These are phyloP conservation scores for Miamiensis avidus DNA, from an alignment of 169 alveolate species.

Conservation along the genomic window DNA sequence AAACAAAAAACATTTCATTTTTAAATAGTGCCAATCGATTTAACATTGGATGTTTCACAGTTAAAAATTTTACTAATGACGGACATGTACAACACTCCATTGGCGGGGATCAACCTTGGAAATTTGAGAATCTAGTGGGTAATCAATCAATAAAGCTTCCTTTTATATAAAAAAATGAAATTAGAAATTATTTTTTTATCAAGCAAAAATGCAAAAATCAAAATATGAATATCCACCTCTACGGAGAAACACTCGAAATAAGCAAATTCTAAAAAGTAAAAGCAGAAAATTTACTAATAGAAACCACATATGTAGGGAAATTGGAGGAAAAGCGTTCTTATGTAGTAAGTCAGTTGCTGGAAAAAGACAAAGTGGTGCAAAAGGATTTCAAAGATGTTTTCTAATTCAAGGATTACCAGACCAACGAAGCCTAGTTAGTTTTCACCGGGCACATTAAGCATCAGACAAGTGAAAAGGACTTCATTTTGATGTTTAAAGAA, in stretches of 20 bases:
- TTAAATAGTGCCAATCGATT: constrained; percentile 5
- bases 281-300: not conserved
- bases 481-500: not conserved
- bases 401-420: not conserved
- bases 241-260: not conserved
- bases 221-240: no score
- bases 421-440: not conserved
- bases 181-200: no score
- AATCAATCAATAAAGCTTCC: not conserved
- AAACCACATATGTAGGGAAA: not conserved
- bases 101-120: not conserved
- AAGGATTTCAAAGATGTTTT: not conserved
- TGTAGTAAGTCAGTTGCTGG: not conserved
- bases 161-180: no score
- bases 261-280: not conserved
- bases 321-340: not conserved
- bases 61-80: not conserved
- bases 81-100: not conserved
- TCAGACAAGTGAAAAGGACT: not conserved
- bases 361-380: not conserved
- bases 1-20: not conserved
- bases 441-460: not conserved
- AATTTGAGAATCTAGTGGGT: not conserved
- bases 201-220: not conserved
- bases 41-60: not conserved